phyloP scores from a whole-genome alignment of 2,329 filamentous ascomycete genomes.

The Apiospora kogelbergensis region DNA sequence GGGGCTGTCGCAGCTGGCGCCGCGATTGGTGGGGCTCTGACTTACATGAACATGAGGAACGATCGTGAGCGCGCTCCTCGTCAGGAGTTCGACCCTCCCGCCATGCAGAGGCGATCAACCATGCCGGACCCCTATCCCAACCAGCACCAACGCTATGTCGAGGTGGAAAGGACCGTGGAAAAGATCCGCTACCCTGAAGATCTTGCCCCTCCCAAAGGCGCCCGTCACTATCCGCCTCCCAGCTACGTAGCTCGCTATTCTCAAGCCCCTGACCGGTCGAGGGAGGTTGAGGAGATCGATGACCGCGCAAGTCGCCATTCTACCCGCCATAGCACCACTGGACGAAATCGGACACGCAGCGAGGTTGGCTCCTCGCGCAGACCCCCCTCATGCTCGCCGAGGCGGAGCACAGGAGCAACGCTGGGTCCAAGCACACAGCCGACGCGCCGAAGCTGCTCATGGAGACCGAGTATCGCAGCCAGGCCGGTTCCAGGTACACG shows the following conservation, averaged over 20 bases:
- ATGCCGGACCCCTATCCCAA: constrained; percentile 39
- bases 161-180: constrained; percentile 37
- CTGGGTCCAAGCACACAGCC: constrained; percentile 33
- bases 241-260: constrained; percentile 38
- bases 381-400: constrained; percentile 43
- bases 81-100: constrained; percentile 41
- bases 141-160: constrained; percentile 35
- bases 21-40: constrained; percentile 58
- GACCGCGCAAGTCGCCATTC: constrained; percentile 41
- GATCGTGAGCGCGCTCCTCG: constrained; percentile 45
- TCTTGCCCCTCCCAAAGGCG: constrained; percentile 27
- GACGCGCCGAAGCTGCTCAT: constrained; percentile 27
- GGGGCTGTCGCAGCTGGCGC: constrained; percentile 74
- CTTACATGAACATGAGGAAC: constrained; percentile 69
- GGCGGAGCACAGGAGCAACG: constrained; percentile 41
- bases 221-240: constrained; percentile 32
- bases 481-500: constrained; percentile 24
- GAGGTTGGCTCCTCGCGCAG: constrained; percentile 34
- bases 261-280: constrained; percentile 28
- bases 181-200: constrained; percentile 38
- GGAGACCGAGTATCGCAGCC: constrained; percentile 28
- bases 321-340: constrained; percentile 34
- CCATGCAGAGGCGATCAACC: constrained; percentile 45
- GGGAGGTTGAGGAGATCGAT: constrained; percentile 38
- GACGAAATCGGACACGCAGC: constrained; percentile 41